Evolutionary conservation across 2,329 filamentous ascomycete genomes (phyloP).

Genomic region (Drechslerella coelobrocha): DNA sequence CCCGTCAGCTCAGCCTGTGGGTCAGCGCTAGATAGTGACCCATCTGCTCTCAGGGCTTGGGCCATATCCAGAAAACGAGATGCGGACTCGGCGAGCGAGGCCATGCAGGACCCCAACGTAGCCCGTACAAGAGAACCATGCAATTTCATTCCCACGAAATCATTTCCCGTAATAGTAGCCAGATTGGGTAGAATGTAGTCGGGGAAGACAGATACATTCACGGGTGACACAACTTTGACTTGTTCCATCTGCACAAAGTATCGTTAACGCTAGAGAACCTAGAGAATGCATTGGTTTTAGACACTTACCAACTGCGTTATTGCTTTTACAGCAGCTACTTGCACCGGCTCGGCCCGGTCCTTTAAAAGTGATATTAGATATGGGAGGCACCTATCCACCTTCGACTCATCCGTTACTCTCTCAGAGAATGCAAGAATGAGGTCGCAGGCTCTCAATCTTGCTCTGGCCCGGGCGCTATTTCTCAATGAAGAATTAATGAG

Average conservation of each 20-base stretch:
- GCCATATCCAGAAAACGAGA: constrained; percentile 88
- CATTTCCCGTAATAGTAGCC: constrained; percentile 62
- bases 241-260: constrained; percentile 67
- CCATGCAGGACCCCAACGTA: constrained; percentile 90
- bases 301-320: constrained; percentile 75
- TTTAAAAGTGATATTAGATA: constrained; percentile 83
- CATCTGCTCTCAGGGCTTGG: constrained; percentile 82
- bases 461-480: constrained; percentile 86
- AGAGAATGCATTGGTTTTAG: constrained; percentile 12
- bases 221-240: constrained; percentile 83
- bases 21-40: constrained; percentile 77
- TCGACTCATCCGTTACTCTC: constrained; percentile 89
- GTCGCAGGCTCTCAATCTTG: constrained; percentile 86
- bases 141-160: constrained; percentile 40
- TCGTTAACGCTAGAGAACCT: constrained; percentile 3
- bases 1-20: constrained; percentile 82
- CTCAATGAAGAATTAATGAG: constrained; percentile 86
- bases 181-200: constrained; percentile 69
- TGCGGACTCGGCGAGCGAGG: constrained; percentile 84
- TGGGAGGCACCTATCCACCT: constrained; percentile 88
- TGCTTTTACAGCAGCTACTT: constrained; percentile 81
- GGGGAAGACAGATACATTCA: constrained; percentile 73
- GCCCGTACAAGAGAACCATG: constrained; percentile 73
- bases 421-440: constrained; percentile 90
- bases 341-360: constrained; percentile 82